A percentile compares a stretch with the other conserved stretches of the same genome.
phyloP scores from a whole-genome alignment of 257 asterid genomes.

The Primulina eburnea region DNA sequence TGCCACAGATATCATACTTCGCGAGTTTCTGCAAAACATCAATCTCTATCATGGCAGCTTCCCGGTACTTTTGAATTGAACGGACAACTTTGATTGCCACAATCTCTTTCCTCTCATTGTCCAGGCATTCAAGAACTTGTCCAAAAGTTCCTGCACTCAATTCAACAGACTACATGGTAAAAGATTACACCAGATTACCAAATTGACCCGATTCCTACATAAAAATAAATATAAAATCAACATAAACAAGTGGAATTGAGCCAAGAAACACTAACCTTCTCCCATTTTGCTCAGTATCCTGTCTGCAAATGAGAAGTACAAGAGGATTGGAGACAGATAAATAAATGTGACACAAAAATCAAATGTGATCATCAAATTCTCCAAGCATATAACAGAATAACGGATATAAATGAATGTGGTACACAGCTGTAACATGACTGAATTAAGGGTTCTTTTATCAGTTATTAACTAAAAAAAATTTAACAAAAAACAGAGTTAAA shows the following conservation, averaged over 20 bases:
- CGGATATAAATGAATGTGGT: background rate
- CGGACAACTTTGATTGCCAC: constrained; percentile 82
- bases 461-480: background rate
- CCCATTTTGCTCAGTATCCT: constrained; percentile 85
- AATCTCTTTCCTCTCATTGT: constrained; percentile 68
- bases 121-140: constrained; percentile 75
- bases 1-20: constrained; percentile 56
- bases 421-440: background rate
- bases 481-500: too few species aligned
- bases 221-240: background rate
- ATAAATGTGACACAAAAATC: constrained; percentile 9
- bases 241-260: constrained; percentile 14
- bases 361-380: constrained; percentile 12
- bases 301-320: constrained; percentile 47
- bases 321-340: constrained; percentile 22
- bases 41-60: constrained; percentile 85
- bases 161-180: constrained; percentile 17
- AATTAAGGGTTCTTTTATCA: too few species aligned
- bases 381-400: background rate
- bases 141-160: constrained; percentile 70
- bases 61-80: constrained; percentile 69
- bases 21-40: constrained; percentile 72
- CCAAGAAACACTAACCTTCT: constrained; percentile 59
- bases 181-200: constrained; percentile 13
- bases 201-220: background rate